These are phyloP conservation scores for Hanseniaspora valbyensis DNA, from an alignment of 805 yeast species.

Conservation along the genomic window DNA sequence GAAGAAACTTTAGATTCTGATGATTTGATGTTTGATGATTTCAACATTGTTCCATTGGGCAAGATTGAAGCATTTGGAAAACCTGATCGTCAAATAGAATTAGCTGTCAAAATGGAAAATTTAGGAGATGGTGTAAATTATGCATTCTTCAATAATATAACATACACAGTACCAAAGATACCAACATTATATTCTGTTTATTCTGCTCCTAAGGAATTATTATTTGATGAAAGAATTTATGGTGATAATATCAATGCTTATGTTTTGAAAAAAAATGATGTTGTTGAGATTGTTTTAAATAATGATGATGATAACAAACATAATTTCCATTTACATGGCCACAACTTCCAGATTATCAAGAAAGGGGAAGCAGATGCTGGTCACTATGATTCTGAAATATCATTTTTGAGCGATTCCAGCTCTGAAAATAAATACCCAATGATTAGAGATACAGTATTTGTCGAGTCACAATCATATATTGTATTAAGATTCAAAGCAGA, in stretches of 20 bases:
- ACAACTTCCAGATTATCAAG: conserved; percentile 50
- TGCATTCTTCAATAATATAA: conserved; percentile 61
- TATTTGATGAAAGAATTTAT: conserved; percentile 51
- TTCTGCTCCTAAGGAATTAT: conserved; percentile 45
- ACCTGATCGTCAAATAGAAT: conserved; percentile 50
- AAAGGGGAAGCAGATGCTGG: conserved; percentile 44
- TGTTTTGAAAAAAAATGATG: conserved; percentile 48
- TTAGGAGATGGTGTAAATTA: conserved; percentile 65
- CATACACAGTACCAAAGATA: conserved; percentile 55
- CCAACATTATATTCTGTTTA: conserved; percentile 60
- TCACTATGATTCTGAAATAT: conserved; percentile 41
- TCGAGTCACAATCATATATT: conserved; percentile 56
- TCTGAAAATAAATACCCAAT: conserved; percentile 37
- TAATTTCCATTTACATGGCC: conserved; percentile 73
- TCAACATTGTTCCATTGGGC: conserved; percentile 33
- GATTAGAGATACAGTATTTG: conserved; percentile 59
- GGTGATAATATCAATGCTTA: conserved; percentile 60
- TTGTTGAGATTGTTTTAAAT: conserved; percentile 65
- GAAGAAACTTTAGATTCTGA: conserved; percentile 22
- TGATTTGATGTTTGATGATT: conserved; percentile 28
- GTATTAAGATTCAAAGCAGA: conserved; percentile 66
- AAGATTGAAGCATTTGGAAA: conserved; percentile 41
- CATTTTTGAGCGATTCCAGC: conserved; percentile 8
- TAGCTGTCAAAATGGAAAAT: conserved; percentile 54
- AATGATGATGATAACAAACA: conserved; percentile 72